Evolutionary conservation across 73 alveolate genomes (phyloP).

Genomic region (Paramecium caudatum): DNA sequence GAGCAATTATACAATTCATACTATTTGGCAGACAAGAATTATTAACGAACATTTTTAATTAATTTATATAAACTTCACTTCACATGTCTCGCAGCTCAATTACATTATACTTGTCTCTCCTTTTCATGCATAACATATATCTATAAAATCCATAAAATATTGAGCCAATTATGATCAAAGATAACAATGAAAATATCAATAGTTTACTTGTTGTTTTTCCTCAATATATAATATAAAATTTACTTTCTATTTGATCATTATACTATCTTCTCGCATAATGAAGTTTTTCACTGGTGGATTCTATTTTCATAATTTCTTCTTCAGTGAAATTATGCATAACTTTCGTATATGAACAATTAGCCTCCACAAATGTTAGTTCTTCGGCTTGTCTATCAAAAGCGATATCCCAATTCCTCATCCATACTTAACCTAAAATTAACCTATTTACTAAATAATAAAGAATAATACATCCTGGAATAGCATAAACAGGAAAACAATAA

Average conservation of each 20-base stretch:
- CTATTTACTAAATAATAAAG: neutral
- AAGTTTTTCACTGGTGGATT: no score
- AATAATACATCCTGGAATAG: neutral
- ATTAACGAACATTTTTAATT: conserved; percentile 60
- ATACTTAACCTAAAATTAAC: conserved; percentile 55
- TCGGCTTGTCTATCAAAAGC: neutral
- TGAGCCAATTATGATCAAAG: no score
- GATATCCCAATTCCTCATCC: conserved; percentile 72
- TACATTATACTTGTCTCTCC: no score
- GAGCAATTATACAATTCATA: conserved; percentile 21
- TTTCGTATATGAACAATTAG: conserved; percentile 27
- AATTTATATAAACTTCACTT: neutral
- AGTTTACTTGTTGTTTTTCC: no score
- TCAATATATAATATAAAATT: no score
- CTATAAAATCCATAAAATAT: no score
- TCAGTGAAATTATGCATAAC: conserved; percentile 20
- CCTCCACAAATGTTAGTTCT: neutral
- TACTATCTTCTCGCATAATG: no score
- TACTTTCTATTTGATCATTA: no score
- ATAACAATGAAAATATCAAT: no score
- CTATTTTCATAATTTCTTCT: neutral
- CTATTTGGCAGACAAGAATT: conserved; percentile 48
- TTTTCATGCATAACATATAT: no score
- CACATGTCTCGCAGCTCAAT: no score
- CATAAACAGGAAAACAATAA: conserved; percentile 41